Percentiles rank a stretch among this genome's conserved stretches.
Conservation (phyloP, 2,329 filamentous ascomycete genomes). For the Exophiala sp. region DNA sequence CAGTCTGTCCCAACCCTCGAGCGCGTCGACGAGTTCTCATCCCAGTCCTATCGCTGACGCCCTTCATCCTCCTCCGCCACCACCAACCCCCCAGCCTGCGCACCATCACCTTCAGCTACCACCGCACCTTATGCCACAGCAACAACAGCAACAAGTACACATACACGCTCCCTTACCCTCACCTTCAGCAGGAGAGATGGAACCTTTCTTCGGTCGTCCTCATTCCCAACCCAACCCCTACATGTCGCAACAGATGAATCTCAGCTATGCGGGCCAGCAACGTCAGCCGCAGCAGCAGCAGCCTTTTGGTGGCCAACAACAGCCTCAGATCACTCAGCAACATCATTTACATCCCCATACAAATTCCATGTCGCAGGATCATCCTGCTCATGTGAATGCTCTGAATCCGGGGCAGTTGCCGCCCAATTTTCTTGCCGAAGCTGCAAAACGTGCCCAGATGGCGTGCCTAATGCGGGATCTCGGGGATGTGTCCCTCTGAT, state of each 20-base stretch:
- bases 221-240: conserved; percentile 23
- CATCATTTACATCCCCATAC: conserved; percentile 27
- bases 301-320: conserved; percentile 12
- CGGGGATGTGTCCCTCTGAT: conserved; percentile 58
- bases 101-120: conserved; percentile 22
- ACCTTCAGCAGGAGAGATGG: conserved; percentile 25
- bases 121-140: conserved; percentile 18
- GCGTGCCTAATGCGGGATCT: conserved; percentile 82
- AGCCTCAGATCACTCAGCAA: conserved; percentile 18
- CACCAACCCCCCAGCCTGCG: conserved; percentile 17
- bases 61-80: conserved; percentile 20
- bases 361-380: conserved; percentile 28
- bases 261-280: conserved; percentile 11
- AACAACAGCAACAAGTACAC: conserved; percentile 16
- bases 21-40: conserved; percentile 27
- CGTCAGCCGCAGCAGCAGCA: conserved; percentile 13
- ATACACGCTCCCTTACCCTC: conserved; percentile 27
- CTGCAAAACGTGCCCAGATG: conserved; percentile 87
- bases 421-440: conserved; percentile 81
- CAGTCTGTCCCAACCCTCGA: conserved; percentile 26
- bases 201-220: conserved; percentile 24
- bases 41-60: conserved; percentile 27
- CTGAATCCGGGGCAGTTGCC: conserved; percentile 53
- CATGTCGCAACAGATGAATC: conserved; percentile 18
- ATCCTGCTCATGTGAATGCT: conserved; percentile 16